Evolutionary conservation across 2,329 filamentous ascomycete genomes (phyloP), one percentile per base, ranked within the genome.

Genomic region (Xylariaceae sp.): DNA sequence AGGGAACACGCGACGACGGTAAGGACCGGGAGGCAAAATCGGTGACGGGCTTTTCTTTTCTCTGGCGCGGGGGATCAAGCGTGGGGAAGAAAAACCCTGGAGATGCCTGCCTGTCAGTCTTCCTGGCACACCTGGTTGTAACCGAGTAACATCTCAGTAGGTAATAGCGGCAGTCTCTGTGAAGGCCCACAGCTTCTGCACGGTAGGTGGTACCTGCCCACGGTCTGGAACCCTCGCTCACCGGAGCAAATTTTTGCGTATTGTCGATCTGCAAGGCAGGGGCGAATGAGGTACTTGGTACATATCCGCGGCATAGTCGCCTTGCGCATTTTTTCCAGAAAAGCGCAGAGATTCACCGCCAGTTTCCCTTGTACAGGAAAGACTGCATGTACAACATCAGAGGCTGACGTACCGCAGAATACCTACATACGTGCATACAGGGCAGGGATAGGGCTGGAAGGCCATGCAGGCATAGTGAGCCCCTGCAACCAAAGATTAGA

Each of bases 11-110:
- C 39, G 39, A 48, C 36, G 17, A 16, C 30, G 35, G 34, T 11
- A 11, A 24, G 21, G 21, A 7, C 21, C 21, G 45, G 45, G 45
- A 47, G 42, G 42, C 42, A 43, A 47, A 40, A 33, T 36, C 34
- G 38, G 36, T 35, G 45, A 34, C n/a, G 30, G 33, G 33, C 31
- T 38, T 24, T 11, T 24, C 21, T n/a, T n/a, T n/a, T n/a, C n/a
- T n/a, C n/a, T n/a, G n/a, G n/a, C n/a, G n/a, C 21, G 11, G 21
- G 21, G 11, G 21, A 24, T 24, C 11, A 24, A 24, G n/a, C 21
- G 21, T 24, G 21, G 21, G 21, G 21, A 11, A 11, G 21, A 11
- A n/a, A n/a, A n/a, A n/a, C n/a, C n/a, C n/a, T n/a, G n/a, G n/a
- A n/a, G n/a, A n/a, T n/a, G n/a, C n/a, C n/a, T n/a, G n/a, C n/a